phyloP scores from a whole-genome alignment of 768 basidiomycete genomes.

The Russula sp. region DNA sequence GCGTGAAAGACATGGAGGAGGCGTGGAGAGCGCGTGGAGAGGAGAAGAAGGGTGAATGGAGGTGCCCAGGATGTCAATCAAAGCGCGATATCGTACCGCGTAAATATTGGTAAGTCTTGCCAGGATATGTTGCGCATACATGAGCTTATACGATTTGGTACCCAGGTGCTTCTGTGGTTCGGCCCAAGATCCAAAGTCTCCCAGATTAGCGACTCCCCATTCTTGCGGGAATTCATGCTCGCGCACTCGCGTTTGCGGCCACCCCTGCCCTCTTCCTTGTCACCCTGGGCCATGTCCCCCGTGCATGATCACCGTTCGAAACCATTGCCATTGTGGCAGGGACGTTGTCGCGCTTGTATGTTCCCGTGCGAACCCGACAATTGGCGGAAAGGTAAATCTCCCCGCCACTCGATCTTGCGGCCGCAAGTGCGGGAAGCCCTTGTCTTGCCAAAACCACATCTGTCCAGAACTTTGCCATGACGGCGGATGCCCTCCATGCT shows the following conservation, averaged over 20 bases:
- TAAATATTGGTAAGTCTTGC: constrained; percentile 51
- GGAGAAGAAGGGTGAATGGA: constrained; percentile 70
- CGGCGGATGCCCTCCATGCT: constrained; percentile 65
- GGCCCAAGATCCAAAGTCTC: constrained; percentile 61
- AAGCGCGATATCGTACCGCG: constrained; percentile 60
- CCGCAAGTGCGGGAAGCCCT: constrained; percentile 33
- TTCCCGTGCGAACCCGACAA: constrained; percentile 33
- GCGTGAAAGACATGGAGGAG: constrained; percentile 61
- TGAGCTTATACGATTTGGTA: neutral
- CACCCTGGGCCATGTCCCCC: constrained; percentile 98
- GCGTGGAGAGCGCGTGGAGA: constrained; percentile 72
- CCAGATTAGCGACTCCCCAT: constrained; percentile 65
- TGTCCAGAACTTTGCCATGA: constrained; percentile 71
- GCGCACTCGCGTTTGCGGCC: constrained; percentile 57
- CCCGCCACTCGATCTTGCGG: constrained; percentile 33
- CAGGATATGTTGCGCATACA: neutral
- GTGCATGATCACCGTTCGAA: constrained; percentile 69
- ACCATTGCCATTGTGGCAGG: constrained; percentile 74
- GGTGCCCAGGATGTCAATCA: constrained; percentile 89
- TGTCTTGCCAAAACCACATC: constrained; percentile 66
- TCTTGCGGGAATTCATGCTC: constrained; percentile 69
- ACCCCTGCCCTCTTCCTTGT: constrained; percentile 78
- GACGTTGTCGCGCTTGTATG: constrained; percentile 53
- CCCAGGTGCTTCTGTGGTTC: constrained; percentile 80
- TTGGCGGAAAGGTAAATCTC: constrained; percentile 18